Conservation (phyloP, 805 yeast species). For the Candida sakaeoensis region DNA sequence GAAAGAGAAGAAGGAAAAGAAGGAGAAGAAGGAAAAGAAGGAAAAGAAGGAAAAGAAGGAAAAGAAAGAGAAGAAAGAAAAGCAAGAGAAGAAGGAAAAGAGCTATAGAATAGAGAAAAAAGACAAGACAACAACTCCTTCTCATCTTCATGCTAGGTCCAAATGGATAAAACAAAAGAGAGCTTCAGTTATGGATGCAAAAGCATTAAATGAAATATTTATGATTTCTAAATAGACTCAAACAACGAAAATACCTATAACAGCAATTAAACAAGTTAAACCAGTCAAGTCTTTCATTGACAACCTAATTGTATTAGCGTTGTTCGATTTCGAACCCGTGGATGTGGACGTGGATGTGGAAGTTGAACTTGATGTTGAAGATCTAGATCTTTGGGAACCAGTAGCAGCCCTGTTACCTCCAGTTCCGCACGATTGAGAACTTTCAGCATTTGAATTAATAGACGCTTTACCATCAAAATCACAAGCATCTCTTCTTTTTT, state of each 20-base stretch:
- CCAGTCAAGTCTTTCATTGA: background rate
- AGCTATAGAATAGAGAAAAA: slow-evolving; percentile 10
- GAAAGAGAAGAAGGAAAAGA: slow-evolving; percentile 16
- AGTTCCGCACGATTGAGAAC: slow-evolving; percentile 23
- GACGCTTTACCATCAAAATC: slow-evolving; percentile 69
- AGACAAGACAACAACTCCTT: slow-evolving; percentile 21
- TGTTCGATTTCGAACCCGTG: slow-evolving; percentile 10
- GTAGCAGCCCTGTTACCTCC: slow-evolving; percentile 16
- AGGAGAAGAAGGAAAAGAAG: slow-evolving; percentile 15
- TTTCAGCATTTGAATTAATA: slow-evolving; percentile 24
- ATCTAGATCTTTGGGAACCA: slow-evolving; percentile 19
- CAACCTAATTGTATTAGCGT: background rate
- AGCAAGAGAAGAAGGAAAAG: slow-evolving; percentile 19
- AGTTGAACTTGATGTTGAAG: slow-evolving; percentile 20
- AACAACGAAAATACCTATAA: slow-evolving; percentile 37
- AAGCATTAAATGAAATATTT: slow-evolving; percentile 87
- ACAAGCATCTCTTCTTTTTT: slow-evolving; percentile 49
- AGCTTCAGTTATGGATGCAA: slow-evolving; percentile 85
- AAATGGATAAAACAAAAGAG: slow-evolving; percentile 87
- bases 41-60: slow-evolving; percentile 24
- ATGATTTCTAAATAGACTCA: slow-evolving; percentile 59
- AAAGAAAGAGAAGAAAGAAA: slow-evolving; percentile 23
- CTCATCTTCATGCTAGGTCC: slow-evolving; percentile 61
- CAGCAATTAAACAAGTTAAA: slow-evolving; percentile 29
- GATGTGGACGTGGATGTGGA: slow-evolving; percentile 23